Percentiles rank a stretch among this genome's conserved stretches.
phyloP scores from a whole-genome alignment of 2,329 filamentous ascomycete species.

The Tolypocladium paradoxum region DNA sequence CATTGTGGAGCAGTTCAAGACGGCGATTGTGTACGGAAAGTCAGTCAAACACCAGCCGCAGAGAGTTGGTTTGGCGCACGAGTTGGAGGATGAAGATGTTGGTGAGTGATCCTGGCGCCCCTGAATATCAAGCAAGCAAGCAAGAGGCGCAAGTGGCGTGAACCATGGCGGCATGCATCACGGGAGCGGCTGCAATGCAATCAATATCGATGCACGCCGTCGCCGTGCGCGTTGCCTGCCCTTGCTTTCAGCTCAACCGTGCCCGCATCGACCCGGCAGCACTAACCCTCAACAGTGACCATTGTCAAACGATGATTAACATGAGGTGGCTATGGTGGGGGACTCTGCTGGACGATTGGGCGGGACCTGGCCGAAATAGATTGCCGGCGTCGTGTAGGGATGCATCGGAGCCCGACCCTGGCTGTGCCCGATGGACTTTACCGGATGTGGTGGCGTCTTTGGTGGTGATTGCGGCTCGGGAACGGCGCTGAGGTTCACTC shows the following conservation, averaged over 20 bases:
- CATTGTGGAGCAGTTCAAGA: constrained; percentile 91
- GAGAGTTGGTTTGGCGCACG: constrained; percentile 80
- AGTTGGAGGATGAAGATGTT: constrained; percentile 94
- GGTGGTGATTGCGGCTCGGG: not conserved
- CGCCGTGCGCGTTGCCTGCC: not conserved
- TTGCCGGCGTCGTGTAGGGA: constrained; percentile 1
- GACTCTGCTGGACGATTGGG: constrained; percentile 4
- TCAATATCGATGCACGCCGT: not conserved
- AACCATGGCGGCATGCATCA: not conserved
- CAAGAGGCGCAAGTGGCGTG: not conserved
- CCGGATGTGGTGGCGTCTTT: not conserved
- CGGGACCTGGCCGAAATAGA: not conserved
- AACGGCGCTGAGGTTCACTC: not conserved
- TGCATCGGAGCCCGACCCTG: constrained; percentile 1
- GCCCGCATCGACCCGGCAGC: not conserved
- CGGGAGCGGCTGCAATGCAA: not conserved
- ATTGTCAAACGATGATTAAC: constrained; percentile 56
- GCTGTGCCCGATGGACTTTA: not conserved
- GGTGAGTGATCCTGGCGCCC: constrained; percentile 45
- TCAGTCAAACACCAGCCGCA: constrained; percentile 99
- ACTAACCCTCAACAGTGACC: constrained; percentile 22
- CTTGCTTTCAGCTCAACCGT: constrained; percentile 3
- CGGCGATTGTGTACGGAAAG: constrained; percentile 91
- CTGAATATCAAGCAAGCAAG: not conserved
- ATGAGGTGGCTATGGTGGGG: constrained; percentile 1